Base-by-base conservation (phyloP, 2,329 filamentous ascomycete genomes). In the Didymella pinodella region DNA sequence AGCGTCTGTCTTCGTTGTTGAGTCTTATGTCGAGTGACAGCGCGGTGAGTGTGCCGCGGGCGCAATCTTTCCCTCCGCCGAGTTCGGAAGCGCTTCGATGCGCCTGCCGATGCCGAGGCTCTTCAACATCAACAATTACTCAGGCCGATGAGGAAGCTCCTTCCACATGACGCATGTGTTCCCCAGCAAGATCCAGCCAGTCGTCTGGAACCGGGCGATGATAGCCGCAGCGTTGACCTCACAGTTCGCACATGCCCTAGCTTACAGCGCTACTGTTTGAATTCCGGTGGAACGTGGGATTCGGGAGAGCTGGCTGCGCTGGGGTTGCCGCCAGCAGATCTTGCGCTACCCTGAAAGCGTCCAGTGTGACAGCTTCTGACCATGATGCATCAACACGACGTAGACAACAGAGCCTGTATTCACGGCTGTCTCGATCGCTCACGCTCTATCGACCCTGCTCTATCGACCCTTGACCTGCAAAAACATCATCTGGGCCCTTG, bases 201-300 rank as follows among this genome's bases (percentile, higher is more conserved):
- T 31, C 38, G 4, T 34, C 16, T 54, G 49, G 46, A 50, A 59
- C 45, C 55, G 55, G 55, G 48, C 55, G 16, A 49, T 38, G 36
- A 47, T 48, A 46, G 25, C 38, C 49, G 49, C 29, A 44, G 34
- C 50, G 46, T 50, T 50, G 56, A 54, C 56, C 41, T 54, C 55
- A 45, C 44, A 20, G 38, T 50, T 49, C 16, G 56, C 46, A 41
- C 46, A 38, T 31, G 22, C 20, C 40, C 49, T 51, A 41, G 56
- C 29, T 40, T 25, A 45, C 45, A 18, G 38, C 46, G 50, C 56
- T 59, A 54, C 46, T 14, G 41, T 20, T 38, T 36, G 40, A 38
- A 29, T 26, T 46, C 29, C 41, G 41, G 64, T 63, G 65, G 45
- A 60, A 62, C 57, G 59, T 63, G 58, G 58, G 59, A 63, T 54